Percentiles rank a stretch among this genome's conserved stretches.
Evolutionary conservation across 1,284 basidiomycete genomes (phyloP).

Genomic region (Pseudozyma thailandica): DNA sequence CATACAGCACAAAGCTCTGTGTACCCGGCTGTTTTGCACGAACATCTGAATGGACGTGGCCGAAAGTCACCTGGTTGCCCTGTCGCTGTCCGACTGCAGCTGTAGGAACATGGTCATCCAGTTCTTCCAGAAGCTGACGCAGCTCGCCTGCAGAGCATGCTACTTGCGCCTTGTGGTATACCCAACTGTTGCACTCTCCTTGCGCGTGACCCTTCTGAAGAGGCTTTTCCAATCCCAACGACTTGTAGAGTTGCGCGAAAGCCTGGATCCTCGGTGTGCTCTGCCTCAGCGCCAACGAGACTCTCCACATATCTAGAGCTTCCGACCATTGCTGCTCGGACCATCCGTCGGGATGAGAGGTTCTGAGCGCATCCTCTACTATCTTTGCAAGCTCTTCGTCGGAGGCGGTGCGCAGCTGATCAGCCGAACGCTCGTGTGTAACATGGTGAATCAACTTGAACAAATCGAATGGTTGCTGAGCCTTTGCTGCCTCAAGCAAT

Average conservation of each 20-base stretch:
- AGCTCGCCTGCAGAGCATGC: conserved; percentile 52
- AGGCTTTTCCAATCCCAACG: conserved; percentile 20
- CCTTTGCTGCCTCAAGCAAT: conserved; percentile 76
- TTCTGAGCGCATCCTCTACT: conserved; percentile 16
- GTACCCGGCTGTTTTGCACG: background rate
- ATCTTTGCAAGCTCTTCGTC: conserved; percentile 20
- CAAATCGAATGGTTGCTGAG: conserved; percentile 47
- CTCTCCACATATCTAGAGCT: conserved; percentile 48
- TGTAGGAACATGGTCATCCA: conserved; percentile 3
- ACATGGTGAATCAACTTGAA: conserved; percentile 46
- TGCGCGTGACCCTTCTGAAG: conserved; percentile 68
- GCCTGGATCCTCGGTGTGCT: conserved; percentile 57
- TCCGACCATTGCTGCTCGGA: background rate
- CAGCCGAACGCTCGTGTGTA: conserved; percentile 13
- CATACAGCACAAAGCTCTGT: conserved; percentile 51
- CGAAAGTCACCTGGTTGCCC: conserved; percentile 48
- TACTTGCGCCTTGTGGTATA: conserved; percentile 38
- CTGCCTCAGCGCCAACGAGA: conserved; percentile 54
- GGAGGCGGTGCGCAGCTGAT: conserved; percentile 15
- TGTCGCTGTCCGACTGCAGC: background rate
- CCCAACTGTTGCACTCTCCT: conserved; percentile 52
- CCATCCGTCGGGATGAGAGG: conserved; percentile 12
- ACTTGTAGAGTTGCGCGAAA: conserved; percentile 56
- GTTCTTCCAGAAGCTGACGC: conserved; percentile 12
- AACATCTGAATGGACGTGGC: conserved; percentile 34